Evolutionary conservation across 2,329 filamentous ascomycete species (phyloP).

Genomic region (Reticulascus tulasneorum): DNA sequence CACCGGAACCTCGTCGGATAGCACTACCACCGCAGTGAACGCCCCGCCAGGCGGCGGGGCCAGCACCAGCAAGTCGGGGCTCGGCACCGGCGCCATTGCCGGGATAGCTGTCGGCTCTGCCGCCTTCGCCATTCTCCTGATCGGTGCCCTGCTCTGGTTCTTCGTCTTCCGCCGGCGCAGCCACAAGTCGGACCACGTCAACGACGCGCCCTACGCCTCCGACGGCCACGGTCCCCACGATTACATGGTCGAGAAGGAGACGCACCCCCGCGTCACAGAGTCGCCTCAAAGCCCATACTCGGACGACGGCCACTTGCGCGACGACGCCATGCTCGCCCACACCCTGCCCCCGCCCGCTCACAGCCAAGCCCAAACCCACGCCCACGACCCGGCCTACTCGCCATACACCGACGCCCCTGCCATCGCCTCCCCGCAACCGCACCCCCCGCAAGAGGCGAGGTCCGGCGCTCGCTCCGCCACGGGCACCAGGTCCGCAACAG

Average conservation of each 20-base stretch:
- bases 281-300: conserved; percentile 40
- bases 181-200: conserved; percentile 17
- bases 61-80: conserved; percentile 15
- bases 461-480: conserved; percentile 9
- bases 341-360: not conserved
- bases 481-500: conserved; percentile 11
- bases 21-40: not conserved
- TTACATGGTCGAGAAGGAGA: conserved; percentile 45
- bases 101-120: conserved; percentile 43
- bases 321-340: not conserved
- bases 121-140: conserved; percentile 32
- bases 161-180: conserved; percentile 37
- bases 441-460: conserved; percentile 1
- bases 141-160: conserved; percentile 37
- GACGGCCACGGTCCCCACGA: conserved; percentile 24
- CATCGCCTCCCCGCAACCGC: conserved; percentile 1
- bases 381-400: conserved; percentile 3
- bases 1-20: not conserved
- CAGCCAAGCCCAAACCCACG: conserved; percentile 1
- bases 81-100: conserved; percentile 39
- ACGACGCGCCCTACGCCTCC: conserved; percentile 21
- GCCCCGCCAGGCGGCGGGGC: not conserved
- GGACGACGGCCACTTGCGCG: conserved; percentile 29
- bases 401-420: conserved; percentile 2
- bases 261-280: conserved; percentile 29